phyloP scores from a whole-genome alignment of 208 protist species.

The Leishmania guyanensis region DNA sequence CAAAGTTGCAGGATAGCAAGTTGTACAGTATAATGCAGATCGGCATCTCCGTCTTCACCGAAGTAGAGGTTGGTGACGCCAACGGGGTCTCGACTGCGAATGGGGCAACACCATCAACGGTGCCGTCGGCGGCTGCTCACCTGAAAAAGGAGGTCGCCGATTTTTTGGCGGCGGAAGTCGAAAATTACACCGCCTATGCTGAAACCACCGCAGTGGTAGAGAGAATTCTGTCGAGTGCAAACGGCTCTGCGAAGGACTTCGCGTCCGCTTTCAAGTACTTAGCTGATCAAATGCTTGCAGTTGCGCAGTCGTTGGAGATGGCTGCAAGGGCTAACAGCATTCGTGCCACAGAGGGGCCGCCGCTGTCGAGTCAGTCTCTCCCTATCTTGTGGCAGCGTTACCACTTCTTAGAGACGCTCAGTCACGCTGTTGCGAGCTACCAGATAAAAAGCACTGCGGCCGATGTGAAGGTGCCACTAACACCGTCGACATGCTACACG shows the following conservation, averaged over 20 bases:
- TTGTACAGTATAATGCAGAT: slow-evolving; percentile 59
- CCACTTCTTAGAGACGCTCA: slow-evolving; percentile 25
- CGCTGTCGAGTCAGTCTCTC: background rate
- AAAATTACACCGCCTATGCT: background rate
- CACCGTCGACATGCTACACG: slow-evolving; percentile 11
- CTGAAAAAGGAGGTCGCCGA: background rate
- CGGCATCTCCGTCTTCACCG: slow-evolving; percentile 60
- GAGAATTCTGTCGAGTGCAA: background rate
- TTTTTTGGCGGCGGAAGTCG: background rate
- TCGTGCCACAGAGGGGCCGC: background rate
- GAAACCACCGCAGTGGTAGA: background rate
- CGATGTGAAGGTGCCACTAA: background rate
- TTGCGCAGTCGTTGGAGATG: background rate
- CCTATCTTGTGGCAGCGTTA: background rate
- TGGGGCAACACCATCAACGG: background rate
- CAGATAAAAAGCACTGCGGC: background rate
- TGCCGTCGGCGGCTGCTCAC: background rate
- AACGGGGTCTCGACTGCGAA: background rate
- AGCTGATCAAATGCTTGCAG: background rate
- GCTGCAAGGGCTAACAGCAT: background rate
- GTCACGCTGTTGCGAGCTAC: background rate
- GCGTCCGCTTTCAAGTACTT: slow-evolving; percentile 3
- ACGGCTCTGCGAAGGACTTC: background rate
- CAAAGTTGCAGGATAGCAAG: slow-evolving; percentile 39
- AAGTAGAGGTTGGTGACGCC: background rate